Base-by-base conservation (phyloP, 192 early-diverging fungal genomes). In the Backusella luteola region DNA sequence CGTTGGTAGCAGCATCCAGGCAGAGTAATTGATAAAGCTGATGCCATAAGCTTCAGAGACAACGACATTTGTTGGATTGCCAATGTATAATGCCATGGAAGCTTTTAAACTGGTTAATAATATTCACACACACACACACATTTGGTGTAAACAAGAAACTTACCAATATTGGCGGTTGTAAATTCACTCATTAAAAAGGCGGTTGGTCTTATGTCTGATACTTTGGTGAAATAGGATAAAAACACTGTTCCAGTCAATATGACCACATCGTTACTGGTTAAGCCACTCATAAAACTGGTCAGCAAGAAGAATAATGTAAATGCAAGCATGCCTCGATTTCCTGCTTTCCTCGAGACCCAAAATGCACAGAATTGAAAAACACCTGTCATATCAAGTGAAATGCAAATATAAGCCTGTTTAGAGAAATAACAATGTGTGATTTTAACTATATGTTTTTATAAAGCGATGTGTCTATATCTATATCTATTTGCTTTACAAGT, bases 11-110 rank as follows among this genome's bases (percentile, higher is more conserved):
- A 88, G 38, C 96, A 97, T 97, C 92, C 94, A 95, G 2, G 93
- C 93, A 12, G 93, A 89, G 76, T 95, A 97, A 23, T 85, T 85
- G 12, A 94, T 72, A 71, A 94, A 93, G 3, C 84, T 88, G 39
- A 97, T 89, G 23, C 79, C 78, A 73, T 90, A 94, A 1, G 93
- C 94, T 77, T 95, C 88, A 19, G 92, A 90, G 3, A 93, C 94
- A 41, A 97, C 87, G 14, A 97, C 90, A 79, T 97, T 96, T 8
- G 94, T 96, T 19, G 94, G 91, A 73, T 97, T 97, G 35, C 96
- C 94, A 79, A 97, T 93, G 77, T 93, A 95, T 26, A 97, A 81
- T 1, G 90, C 87, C 92, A 96, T 96, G 14, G 90, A 92, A 35
- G 89, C 90, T 88, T 35, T 63, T n/a, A 2, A 36, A 42, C 19